These are phyloP conservation scores for Aspergillus quadrilineatus DNA, from an alignment of 2,329 filamentous ascomycete genomes.

Conservation along the genomic window DNA sequence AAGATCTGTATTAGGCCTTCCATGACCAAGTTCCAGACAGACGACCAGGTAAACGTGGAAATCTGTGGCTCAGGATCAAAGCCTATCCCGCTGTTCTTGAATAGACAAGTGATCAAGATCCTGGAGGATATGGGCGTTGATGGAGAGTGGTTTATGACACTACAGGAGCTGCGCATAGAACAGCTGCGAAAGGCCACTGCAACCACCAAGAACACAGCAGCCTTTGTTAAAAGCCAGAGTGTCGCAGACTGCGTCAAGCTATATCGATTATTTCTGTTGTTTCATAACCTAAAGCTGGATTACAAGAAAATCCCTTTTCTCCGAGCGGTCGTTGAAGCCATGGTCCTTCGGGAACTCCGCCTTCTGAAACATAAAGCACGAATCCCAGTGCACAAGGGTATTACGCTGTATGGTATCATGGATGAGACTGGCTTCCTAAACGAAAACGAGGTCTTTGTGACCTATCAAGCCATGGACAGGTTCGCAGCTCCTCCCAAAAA, in stretches of 20 bases:
- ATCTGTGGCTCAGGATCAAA: constrained; percentile 59
- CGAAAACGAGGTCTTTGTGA: constrained; percentile 55
- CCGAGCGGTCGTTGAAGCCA: constrained; percentile 66
- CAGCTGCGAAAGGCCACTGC: constrained; percentile 60
- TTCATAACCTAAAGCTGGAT: constrained; percentile 56
- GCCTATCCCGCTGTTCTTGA: constrained; percentile 69
- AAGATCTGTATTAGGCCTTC: constrained; percentile 65
- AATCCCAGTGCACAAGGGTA: constrained; percentile 67
- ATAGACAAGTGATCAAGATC: constrained; percentile 81
- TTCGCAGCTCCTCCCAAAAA: constrained; percentile 17
- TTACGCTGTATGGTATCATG: constrained; percentile 80
- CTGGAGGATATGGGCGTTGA: constrained; percentile 72
- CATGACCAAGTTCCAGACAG: constrained; percentile 81
- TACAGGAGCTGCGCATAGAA: constrained; percentile 64
- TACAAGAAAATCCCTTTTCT: constrained; percentile 70
- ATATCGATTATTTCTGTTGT: constrained; percentile 61
- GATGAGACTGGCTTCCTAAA: constrained; percentile 71
- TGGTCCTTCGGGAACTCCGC: constrained; percentile 68
- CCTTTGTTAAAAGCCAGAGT: constrained; percentile 62
- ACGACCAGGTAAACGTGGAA: constrained; percentile 17
- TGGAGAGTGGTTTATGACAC: constrained; percentile 58
- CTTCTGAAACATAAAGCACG: constrained; percentile 75
- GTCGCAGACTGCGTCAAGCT: constrained; percentile 63
- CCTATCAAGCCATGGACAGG: constrained; percentile 14
- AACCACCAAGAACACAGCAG: constrained; percentile 60